Evolutionary conservation across 257 asterid genomes (phyloP).

Genomic region (Gynochthodes officinalis): DNA sequence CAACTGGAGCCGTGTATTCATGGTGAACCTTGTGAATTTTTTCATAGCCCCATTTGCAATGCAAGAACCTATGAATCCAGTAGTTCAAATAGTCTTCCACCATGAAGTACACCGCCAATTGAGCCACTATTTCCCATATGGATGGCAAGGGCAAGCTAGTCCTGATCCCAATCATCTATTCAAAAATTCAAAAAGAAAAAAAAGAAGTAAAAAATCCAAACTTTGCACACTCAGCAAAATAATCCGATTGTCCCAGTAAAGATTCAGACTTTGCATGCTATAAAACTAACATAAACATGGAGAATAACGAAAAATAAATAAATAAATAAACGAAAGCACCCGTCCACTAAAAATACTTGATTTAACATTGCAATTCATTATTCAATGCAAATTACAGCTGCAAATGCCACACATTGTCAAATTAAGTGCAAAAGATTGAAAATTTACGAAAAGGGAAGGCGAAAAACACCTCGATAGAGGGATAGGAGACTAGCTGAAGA

Average conservation of each 20-base stretch:
- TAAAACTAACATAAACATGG: slow-evolving; percentile 11
- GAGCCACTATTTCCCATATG: slow-evolving; percentile 63
- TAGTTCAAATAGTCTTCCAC: slow-evolving; percentile 92
- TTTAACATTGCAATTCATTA: neutral
- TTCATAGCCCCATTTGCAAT: slow-evolving; percentile 95
- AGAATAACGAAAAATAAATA: slow-evolving; percentile 5
- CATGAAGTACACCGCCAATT: slow-evolving; percentile 68
- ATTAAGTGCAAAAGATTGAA: neutral
- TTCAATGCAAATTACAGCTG: slow-evolving; percentile 8
- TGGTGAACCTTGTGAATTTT: slow-evolving; percentile 96
- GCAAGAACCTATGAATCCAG: slow-evolving; percentile 92
- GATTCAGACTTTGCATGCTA: slow-evolving; percentile 7
- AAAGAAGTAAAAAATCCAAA: slow-evolving; percentile 1
- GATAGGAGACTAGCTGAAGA: slow-evolving; percentile 83
- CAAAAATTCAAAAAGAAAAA: neutral
- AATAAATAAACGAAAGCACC: no score
- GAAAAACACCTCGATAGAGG: slow-evolving; percentile 58
- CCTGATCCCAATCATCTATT: slow-evolving; percentile 73
- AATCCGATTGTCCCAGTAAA: neutral
- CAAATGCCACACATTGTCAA: slow-evolving; percentile 6
- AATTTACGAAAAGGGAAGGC: slow-evolving; percentile 1
- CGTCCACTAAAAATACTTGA: no score
- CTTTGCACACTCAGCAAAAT: neutral
- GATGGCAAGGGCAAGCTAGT: slow-evolving; percentile 94
- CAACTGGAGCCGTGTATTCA: slow-evolving; percentile 92